phyloP scores from a whole-genome alignment of 1,284 basidiomycete species.

The Neonothopanus nambi region DNA sequence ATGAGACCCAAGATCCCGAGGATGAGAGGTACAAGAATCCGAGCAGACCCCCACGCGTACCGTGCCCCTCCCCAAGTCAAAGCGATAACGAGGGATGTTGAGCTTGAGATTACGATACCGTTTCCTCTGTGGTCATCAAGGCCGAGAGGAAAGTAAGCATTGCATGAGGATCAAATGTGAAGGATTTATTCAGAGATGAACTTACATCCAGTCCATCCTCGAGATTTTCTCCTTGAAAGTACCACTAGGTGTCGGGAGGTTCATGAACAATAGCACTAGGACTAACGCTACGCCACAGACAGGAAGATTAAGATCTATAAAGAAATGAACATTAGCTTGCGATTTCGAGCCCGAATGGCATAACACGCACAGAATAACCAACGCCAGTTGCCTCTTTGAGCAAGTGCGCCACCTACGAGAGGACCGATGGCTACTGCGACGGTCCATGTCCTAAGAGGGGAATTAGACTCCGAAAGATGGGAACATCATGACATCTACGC shows the following conservation, averaged over 20 bases:
- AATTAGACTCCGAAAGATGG: neutral
- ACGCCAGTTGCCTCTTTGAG: conserved; percentile 34
- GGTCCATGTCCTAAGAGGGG: neutral
- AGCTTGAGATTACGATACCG: conserved; percentile 33
- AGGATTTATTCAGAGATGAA: too few species aligned
- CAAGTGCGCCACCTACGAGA: conserved; percentile 37
- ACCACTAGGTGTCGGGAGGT: neutral
- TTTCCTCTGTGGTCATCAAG: conserved; percentile 38
- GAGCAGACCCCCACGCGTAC: conserved; percentile 39
- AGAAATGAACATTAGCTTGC: too few species aligned
- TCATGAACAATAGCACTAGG: neutral
- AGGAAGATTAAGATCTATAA: neutral
- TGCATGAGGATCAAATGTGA: conserved; percentile 21
- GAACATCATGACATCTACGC: conserved; percentile 2
- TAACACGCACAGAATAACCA: conserved; percentile 48
- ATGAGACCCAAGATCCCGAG: conserved; percentile 36
- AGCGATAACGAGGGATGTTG: conserved; percentile 32
- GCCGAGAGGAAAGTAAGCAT: too few species aligned
- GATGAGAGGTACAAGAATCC: conserved; percentile 42
- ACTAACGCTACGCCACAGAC: neutral
- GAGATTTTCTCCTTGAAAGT: neutral
- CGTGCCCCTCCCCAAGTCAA: conserved; percentile 36
- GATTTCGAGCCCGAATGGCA: too few species aligned
- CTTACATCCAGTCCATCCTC: conserved; percentile 26
- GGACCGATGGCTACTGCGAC: conserved; percentile 28